Conservation (phyloP, 1,139 yeast species). For the Debaryomyces robertsiae region DNA sequence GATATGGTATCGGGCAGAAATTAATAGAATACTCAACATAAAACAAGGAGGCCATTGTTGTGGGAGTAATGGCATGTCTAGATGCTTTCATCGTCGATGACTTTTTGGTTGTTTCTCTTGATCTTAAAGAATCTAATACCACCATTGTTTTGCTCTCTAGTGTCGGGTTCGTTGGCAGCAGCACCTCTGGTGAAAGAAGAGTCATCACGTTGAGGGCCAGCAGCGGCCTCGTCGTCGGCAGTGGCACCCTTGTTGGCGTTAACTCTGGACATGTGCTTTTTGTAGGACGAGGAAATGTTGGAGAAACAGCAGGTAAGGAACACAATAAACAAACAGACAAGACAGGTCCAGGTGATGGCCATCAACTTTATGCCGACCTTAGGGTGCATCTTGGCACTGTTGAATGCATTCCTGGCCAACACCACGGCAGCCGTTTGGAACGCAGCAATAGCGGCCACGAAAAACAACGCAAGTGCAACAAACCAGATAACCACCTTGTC, state of each 20-base stretch:
- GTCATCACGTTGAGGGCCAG: constrained; percentile 35
- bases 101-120: constrained; percentile 66
- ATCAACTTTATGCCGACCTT: constrained; percentile 58
- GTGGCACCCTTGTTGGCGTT: constrained; percentile 20
- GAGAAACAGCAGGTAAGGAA: constrained; percentile 60
- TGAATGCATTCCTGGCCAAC: constrained; percentile 65
- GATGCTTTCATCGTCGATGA: constrained; percentile 63
- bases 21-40: constrained; percentile 11
- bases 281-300: constrained; percentile 50
- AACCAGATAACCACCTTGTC: constrained; percentile 59
- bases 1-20: constrained; percentile 9
- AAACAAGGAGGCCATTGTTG: constrained; percentile 13
- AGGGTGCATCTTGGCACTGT: constrained; percentile 41
- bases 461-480: constrained; percentile 52
- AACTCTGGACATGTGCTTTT: constrained; percentile 45
- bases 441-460: constrained; percentile 61
- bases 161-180: constrained; percentile 33
- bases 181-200: constrained; percentile 49
- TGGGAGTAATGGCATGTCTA: constrained; percentile 23
- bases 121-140: constrained; percentile 81
- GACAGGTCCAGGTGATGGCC: constrained; percentile 73
- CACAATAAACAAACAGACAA: constrained; percentile 52
- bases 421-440: constrained; percentile 69
- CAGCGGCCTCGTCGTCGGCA: constrained; percentile 18
- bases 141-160: constrained; percentile 46